Evolutionary conservation across 1,284 basidiomycete genomes (phyloP), one percentile per base, ranked within the genome.

Genomic region (Erythrobasidium hasegawianum): DNA sequence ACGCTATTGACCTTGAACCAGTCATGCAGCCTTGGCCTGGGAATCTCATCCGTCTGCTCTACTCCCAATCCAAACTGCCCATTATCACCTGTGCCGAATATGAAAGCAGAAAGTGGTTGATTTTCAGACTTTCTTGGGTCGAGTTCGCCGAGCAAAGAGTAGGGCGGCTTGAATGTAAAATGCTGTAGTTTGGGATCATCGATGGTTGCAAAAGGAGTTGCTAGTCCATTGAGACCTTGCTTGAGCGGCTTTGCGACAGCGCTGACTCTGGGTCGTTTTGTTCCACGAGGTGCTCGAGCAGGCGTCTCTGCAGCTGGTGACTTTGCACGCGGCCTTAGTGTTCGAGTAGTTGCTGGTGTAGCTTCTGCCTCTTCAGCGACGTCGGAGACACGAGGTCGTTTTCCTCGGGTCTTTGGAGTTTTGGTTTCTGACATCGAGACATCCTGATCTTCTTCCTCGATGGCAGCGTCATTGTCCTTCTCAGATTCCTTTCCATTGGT

Each of bases 1-100:
- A 54, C 39, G 39, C 61, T 64, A 27, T 64, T 64, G 47, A 68
- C 54, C 47, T 70, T 64, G 40, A 75, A 80, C 77, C 77, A 79
- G 13, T 73, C 71, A 69, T 82, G 89, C 64, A 85, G 81, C 73
- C 83, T 86, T 4, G 89, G 90, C 60, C 81, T 78, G 68, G 89
- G 79, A 57, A 62, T 45, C 26, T 68, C 64, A 40, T 59, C 57
- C 18, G 59, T 66, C 29, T 67, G 68, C 70, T 87, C 85, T 2
- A 78, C 77, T 2, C 90, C 90, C 78, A 90, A 82, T 18, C 90
- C 91, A 73, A 93, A 87, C 76, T 94, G 90, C 49, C 89, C 90
- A 79, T 88, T 88, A 77, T 91, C 90, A 20, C 90, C 90, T 4
- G 77, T 79, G 8, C 91, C 91, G 84, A 88, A 94, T 2, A 84